Conservation (phyloP, 2,329 filamentous ascomycete genomes). For the Colletotrichum liaoningense region DNA sequence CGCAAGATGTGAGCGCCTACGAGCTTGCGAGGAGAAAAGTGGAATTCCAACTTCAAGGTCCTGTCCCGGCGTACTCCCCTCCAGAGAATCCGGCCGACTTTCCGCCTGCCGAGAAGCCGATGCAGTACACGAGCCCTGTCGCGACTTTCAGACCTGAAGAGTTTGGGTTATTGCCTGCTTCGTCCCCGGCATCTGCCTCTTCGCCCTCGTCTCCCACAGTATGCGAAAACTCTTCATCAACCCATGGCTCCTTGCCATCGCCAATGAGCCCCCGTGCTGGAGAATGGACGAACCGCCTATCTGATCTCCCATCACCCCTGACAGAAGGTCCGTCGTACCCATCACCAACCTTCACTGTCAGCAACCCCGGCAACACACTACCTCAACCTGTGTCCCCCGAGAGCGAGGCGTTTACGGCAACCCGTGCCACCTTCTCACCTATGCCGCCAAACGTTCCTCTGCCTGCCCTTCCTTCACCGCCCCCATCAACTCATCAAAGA, state of each 20-base stretch:
- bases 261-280: constrained; percentile 58
- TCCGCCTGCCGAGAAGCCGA: constrained; percentile 45
- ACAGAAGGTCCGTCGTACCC: constrained; percentile 36
- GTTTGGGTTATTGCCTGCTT: constrained; percentile 37
- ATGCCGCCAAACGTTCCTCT: constrained; percentile 39
- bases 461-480: constrained; percentile 40
- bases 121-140: constrained; percentile 46
- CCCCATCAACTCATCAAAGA: constrained; percentile 53
- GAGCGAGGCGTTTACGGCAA: constrained; percentile 42
- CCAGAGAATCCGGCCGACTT: constrained; percentile 45
- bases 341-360: constrained; percentile 41
- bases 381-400: constrained; percentile 34
- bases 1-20: constrained; percentile 57
- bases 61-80: constrained; percentile 61
- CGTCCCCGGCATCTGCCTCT: constrained; percentile 39
- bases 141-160: constrained; percentile 49
- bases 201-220: constrained; percentile 45
- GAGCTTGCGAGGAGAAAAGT: constrained; percentile 63
- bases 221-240: constrained; percentile 49
- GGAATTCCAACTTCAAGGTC: constrained; percentile 61
- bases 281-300: constrained; percentile 53
- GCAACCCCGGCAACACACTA: constrained; percentile 28
- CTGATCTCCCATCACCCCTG: constrained; percentile 57
- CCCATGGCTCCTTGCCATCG: constrained; percentile 57
- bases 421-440: constrained; percentile 43